Percentiles rank a stretch among this genome's conserved stretches.
These are phyloP conservation scores for Neltuma alba DNA, from an alignment of 306 rosid species.

Conservation along the genomic window DNA sequence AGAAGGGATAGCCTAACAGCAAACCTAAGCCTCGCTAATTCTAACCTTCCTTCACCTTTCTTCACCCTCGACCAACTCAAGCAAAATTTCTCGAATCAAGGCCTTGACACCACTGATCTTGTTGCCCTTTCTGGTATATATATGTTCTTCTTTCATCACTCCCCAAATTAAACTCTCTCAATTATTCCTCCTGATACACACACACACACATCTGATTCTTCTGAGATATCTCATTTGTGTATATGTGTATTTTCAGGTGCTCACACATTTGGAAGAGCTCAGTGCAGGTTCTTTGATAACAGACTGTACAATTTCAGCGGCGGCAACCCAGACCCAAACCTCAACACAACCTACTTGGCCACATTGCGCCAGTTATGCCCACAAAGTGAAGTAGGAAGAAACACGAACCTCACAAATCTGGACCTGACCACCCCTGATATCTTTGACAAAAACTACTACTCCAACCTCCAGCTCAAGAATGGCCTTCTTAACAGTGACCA, in stretches of 20 bases:
- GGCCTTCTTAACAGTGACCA: constrained; percentile 22
- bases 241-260: constrained; percentile 8
- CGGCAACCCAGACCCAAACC: not conserved
- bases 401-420: constrained; percentile 5
- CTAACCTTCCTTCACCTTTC: constrained; percentile 42
- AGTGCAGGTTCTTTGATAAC: not conserved
- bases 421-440: constrained; percentile 10
- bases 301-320: constrained; percentile 2
- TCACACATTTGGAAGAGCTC: constrained; percentile 33
- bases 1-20: constrained; percentile 63
- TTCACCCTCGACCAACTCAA: not conserved
- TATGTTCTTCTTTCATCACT: too few species aligned
- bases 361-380: not conserved
- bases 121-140: constrained; percentile 54
- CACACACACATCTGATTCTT: too few species aligned
- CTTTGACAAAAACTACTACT: not conserved
- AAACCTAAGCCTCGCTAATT: constrained; percentile 34
- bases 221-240: too few species aligned
- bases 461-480: not conserved
- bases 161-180: too few species aligned
- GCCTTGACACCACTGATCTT: constrained; percentile 45
- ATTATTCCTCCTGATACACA: too few species aligned
- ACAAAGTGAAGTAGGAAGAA: not conserved
- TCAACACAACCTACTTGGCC: not conserved
- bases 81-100: not conserved